Evolutionary conservation across 805 yeast genomes (phyloP), one percentile per base, ranked within the genome.

Genomic region (Suhomyces vadensis): DNA sequence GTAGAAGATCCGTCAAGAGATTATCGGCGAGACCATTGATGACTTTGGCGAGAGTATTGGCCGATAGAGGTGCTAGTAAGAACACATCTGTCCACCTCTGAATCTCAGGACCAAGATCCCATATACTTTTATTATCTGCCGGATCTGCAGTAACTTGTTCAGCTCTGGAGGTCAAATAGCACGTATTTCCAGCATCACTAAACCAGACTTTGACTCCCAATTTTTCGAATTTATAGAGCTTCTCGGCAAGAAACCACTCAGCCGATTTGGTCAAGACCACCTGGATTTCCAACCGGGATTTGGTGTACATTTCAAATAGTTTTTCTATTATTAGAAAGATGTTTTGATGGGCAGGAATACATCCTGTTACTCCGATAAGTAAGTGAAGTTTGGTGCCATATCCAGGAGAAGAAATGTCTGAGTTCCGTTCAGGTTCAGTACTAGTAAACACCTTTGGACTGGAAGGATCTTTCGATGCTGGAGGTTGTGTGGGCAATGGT

Each of bases 11-110:
- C 19, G 55, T 56, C 31, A 60, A 46, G 16, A 60, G 49, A 35
- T 58, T 54, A 41, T 60, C 63, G 8, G 56, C 50, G n/a, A 60
- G 41, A 10, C 64, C 64, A 37, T 49, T 52, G 35, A 55, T 53
- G 16, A 60, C 25, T 43, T 60, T 60, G 11, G 64, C 62, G 52
- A 60, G 44, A 13, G 63, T 52, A 39, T 60, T 60, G 5, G 63
- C 62, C 9, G 57, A 51, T 11, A 60, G 41, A 2, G 64, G 64
- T 2, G 61, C 58, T 4, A 60, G 14, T 27, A 60, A 46, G n/a
- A 60, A 44, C 5, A 60, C 59, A 41, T 60, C 64, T 7, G 64
- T 57, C 64, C 64, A 60, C 43, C 46, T 45, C 37, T 55, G 62
- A 16, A 60, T 40, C 3, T 60, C 56, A 31, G 50, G 53, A 42